phyloP scores from a whole-genome alignment of 2,329 filamentous ascomycete species.

The Penicillium carneum region DNA sequence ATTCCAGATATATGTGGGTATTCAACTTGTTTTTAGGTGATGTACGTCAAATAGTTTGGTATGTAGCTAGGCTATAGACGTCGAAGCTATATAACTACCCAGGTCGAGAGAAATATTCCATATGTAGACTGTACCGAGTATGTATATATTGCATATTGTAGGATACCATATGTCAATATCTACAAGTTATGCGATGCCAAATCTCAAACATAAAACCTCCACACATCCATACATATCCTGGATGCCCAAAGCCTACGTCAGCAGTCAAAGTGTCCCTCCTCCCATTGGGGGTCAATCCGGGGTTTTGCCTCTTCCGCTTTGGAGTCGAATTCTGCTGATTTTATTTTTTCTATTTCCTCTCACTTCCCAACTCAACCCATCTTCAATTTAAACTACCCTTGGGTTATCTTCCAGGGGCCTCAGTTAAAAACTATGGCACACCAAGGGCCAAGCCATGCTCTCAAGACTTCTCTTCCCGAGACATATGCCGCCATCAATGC shows the following conservation, averaged over 20 bases:
- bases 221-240: not conserved
- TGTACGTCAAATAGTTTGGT: not conserved
- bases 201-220: not conserved
- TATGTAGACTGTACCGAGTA: not conserved
- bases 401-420: not conserved
- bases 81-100: not conserved
- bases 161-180: not conserved
- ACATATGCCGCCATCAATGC: constrained; percentile 53
- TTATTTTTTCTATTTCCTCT: not conserved
- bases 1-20: not conserved
- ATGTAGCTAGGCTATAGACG: not conserved
- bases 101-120: not conserved
- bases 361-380: not conserved
- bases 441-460: constrained; percentile 57
- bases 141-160: not conserved
- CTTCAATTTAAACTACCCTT: not conserved
- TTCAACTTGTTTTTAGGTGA: not conserved
- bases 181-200: not conserved
- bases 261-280: constrained; percentile 4
- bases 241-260: constrained; percentile 14
- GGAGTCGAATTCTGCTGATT: constrained; percentile 8
- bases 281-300: constrained; percentile 5
- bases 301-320: constrained; percentile 16
- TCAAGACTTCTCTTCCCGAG: constrained; percentile 64
- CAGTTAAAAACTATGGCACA: constrained; percentile 28